Evolutionary conservation across 2,329 filamentous ascomycete species (phyloP).

Genomic region (Amesomyces nigricolor): DNA sequence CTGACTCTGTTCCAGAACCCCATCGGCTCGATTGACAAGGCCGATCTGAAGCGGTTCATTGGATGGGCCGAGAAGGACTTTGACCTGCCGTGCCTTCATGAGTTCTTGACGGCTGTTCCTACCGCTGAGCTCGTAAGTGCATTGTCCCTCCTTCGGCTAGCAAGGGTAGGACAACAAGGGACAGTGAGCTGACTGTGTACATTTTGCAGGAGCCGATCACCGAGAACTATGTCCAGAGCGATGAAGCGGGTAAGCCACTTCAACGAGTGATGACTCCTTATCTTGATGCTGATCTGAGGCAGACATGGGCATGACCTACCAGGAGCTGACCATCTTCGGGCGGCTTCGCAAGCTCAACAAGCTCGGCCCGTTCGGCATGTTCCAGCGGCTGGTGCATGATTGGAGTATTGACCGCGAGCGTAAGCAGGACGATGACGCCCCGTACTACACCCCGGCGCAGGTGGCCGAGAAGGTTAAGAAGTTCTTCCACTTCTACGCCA

Average conservation of each 20-base stretch:
- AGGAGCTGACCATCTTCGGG: slow-evolving; percentile 37
- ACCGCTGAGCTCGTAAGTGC: slow-evolving; percentile 48
- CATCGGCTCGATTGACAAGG: slow-evolving; percentile 57
- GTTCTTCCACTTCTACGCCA: slow-evolving; percentile 51
- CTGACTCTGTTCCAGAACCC: slow-evolving; percentile 40
- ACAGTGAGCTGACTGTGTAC: not conserved
- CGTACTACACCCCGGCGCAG: slow-evolving; percentile 34
- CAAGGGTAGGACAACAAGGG: too few species aligned
- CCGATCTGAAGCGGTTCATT: slow-evolving; percentile 67
- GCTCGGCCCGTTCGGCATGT: slow-evolving; percentile 44
- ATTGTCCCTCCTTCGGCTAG: too few species aligned
- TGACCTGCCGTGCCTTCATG: slow-evolving; percentile 56
- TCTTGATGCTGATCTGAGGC: not conserved
- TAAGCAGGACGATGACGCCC: slow-evolving; percentile 28
- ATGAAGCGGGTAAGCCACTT: slow-evolving; percentile 34
- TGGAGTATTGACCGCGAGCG: slow-evolving; percentile 36
- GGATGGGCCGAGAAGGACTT: slow-evolving; percentile 56
- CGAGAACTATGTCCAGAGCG: slow-evolving; percentile 47
- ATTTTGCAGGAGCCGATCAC: slow-evolving; percentile 52
- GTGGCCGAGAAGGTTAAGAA: slow-evolving; percentile 43
- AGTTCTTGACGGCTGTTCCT: slow-evolving; percentile 59
- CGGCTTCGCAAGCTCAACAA: slow-evolving; percentile 42
- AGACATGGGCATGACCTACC: slow-evolving; percentile 49
- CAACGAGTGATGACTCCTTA: too few species aligned
- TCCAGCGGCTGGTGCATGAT: slow-evolving; percentile 40